Conservation (phyloP, 2,329 filamentous ascomycete species). For the Ophioceras dolichostomum region DNA sequence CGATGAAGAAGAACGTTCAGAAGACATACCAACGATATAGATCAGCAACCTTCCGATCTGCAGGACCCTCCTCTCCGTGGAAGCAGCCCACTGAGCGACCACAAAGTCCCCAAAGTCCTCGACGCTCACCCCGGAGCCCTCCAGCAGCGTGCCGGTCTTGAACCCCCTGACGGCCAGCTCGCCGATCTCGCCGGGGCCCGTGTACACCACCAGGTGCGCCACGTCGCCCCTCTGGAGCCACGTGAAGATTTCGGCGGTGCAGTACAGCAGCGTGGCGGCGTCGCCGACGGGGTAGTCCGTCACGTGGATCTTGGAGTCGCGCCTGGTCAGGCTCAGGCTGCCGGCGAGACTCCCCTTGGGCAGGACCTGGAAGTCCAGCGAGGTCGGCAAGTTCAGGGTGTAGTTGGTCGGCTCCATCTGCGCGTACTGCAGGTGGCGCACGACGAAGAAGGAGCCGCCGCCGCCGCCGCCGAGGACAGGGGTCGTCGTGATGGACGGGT, state of each 20-base stretch:
- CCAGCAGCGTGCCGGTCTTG: neutral
- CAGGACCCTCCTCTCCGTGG: neutral
- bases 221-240: slow-evolving; percentile 56
- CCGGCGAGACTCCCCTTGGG: slow-evolving; percentile 35
- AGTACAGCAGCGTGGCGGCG: slow-evolving; percentile 46
- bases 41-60: neutral
- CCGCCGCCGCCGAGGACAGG: neutral
- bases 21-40: neutral
- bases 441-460: slow-evolving; percentile 32
- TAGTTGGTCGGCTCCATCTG: slow-evolving; percentile 45
- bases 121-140: neutral
- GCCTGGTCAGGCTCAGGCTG: slow-evolving; percentile 42
- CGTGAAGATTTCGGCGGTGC: slow-evolving; percentile 57
- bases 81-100: neutral
- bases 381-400: slow-evolving; percentile 48
- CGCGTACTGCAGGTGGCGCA: slow-evolving; percentile 56
- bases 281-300: slow-evolving; percentile 53
- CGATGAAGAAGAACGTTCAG: neutral
- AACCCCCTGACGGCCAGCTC: slow-evolving; percentile 34
- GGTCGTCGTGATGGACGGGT: neutral
- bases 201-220: slow-evolving; percentile 46
- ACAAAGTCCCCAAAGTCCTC: neutral
- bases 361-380: slow-evolving; percentile 40
- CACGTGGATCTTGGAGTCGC: slow-evolving; percentile 57
- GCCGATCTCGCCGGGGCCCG: slow-evolving; percentile 47